Base-by-base conservation (phyloP, 116 monocot genomes). In the Cymodocea nodosa region DNA sequence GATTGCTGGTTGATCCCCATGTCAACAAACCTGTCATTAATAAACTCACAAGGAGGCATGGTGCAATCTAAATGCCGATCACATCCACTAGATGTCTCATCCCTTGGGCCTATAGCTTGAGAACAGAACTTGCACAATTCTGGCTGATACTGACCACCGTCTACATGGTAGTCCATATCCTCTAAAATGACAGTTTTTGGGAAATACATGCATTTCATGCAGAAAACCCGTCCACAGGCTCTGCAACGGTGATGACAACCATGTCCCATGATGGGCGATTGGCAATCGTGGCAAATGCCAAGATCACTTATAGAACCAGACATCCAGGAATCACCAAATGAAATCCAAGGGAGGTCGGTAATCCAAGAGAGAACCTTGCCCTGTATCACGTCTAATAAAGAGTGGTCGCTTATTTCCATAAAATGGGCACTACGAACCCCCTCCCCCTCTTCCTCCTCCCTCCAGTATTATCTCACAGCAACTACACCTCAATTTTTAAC, bases 351-450 rank as follows among this genome's bases (percentile, higher is more conserved):
- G 25, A 70, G 49, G 56, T 65, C 72, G 8, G 62, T 34, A 37
- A 74, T 51, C 74, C 74, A 74, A 37, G 68, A 74, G 53, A 51
- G 22, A 18, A 68, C 60, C 61, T 74, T 74, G 23, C 16, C 55
- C 64, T 65, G 71, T 20, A 71, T 23, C 18, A 36, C 11, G 30
- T 53, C 50, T 50, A 74, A 51, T 14, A 74, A 59, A 3, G 66
- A 59, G 35, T 0, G 57, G 24, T 66, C 50, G 51, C 49, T 17
- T 52, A 74, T 37, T 68, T 68, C 74, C 74, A 75, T 75, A 68
- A 62, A 52, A 19, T 24, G 52, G 52, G 23, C 18, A 23, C 48
- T 13, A 23, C 50, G 2, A 50, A 25, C 22, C 49, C n/a, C n/a
- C n/a, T n/a, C n/a, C n/a, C n/a, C 3, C 30, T n/a, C 17, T 18